Evolutionary conservation across 2,329 filamentous ascomycete genomes (phyloP).

Genomic region (Trichoderma sp.): DNA sequence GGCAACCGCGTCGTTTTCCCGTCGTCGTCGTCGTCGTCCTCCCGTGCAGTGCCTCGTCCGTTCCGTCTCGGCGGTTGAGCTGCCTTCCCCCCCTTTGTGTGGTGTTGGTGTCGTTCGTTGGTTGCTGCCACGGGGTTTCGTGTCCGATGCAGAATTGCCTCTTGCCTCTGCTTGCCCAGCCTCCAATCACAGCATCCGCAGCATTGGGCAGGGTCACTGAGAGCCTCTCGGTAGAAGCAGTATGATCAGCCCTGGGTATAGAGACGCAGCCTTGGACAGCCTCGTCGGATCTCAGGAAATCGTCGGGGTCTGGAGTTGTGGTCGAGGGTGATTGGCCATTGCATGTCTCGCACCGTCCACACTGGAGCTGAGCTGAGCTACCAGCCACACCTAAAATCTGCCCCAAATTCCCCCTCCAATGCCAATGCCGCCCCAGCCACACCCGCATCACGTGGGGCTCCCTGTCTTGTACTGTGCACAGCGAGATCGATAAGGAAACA

Average conservation of each 20-base stretch:
- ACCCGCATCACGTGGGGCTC: slow-evolving; percentile 39
- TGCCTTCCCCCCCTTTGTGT: slow-evolving; percentile 7
- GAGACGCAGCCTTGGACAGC: background rate
- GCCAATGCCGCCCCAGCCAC: slow-evolving; percentile 31
- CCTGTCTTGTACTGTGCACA: too few species aligned
- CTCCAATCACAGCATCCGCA: slow-evolving; percentile 21
- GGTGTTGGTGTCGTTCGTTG: background rate
- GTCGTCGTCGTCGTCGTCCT: slow-evolving; percentile 13
- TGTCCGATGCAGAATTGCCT: background rate
- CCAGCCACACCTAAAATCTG: slow-evolving; percentile 24
- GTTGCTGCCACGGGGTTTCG: background rate
- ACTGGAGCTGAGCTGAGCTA: slow-evolving; percentile 15
- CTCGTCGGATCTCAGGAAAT: background rate
- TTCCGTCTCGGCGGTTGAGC: background rate
- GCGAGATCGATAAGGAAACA: too few species aligned
- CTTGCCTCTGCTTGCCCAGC: slow-evolving; percentile 18
- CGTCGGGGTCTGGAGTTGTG: slow-evolving; percentile 16
- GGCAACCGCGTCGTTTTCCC: background rate
- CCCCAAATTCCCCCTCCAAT: too few species aligned
- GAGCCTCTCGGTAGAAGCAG: background rate
- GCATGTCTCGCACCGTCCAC: slow-evolving; percentile 17
- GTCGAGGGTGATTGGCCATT: slow-evolving; percentile 26
- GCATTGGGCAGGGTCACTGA: slow-evolving; percentile 19
- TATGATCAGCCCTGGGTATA: background rate
- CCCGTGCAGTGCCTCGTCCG: slow-evolving; percentile 7